A percentile compares a stretch with the other conserved stretches of the same genome.
These are phyloP conservation scores for Cymbidium sinense DNA, from an alignment of 106 monocot species.

Conservation along the genomic window DNA sequence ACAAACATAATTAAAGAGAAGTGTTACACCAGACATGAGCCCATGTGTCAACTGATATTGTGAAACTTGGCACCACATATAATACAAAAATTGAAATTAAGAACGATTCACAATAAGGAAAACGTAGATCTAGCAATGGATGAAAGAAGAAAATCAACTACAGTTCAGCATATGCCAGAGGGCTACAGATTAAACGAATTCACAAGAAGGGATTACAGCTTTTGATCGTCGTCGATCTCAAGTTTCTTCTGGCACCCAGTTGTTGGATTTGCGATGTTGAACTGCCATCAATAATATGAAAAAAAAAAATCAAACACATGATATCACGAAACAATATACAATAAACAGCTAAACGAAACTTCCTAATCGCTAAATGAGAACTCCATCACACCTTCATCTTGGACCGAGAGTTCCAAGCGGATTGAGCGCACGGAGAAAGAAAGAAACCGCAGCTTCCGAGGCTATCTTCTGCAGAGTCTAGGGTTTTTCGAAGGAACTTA, in stretches of 20 bases:
- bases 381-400: not conserved
- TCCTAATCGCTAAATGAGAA: not conserved
- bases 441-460: not conserved
- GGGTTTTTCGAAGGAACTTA: not conserved
- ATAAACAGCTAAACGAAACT: not conserved
- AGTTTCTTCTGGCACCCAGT: conserved; percentile 69
- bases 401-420: not conserved
- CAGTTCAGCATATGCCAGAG: not conserved
- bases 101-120: not conserved
- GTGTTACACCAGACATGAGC: not conserved
- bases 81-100: not conserved
- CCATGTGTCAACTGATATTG: not conserved
- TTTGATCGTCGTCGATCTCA: conserved; percentile 60
- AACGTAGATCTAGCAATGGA: not conserved
- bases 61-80: not conserved
- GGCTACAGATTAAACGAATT: not conserved
- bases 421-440: not conserved
- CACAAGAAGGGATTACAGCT: conserved; percentile 27
- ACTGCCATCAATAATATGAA: conserved; percentile 15
- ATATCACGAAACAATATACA: not conserved
- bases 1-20: not conserved
- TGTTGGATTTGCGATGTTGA: conserved; percentile 59
- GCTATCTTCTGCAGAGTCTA: not conserved
- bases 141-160: not conserved
- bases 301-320: not conserved